Evolutionary conservation across 2,329 filamentous ascomycete genomes (phyloP).

Genomic region (Colletotrichum musae): DNA sequence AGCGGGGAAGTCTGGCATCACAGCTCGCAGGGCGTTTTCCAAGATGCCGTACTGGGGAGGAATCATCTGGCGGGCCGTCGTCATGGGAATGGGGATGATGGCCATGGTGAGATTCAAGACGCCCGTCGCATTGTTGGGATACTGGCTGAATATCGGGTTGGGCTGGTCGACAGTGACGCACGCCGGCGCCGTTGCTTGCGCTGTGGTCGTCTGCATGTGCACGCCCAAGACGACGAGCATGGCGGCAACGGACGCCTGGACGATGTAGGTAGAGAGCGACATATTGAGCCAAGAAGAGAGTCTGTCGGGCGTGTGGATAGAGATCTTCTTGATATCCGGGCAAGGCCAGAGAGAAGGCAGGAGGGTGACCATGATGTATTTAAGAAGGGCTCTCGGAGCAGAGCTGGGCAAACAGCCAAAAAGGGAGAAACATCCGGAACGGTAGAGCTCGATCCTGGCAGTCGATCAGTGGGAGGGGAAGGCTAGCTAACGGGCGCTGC

Average conservation of each 20-base stretch:
- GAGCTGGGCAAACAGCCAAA: slow-evolving; percentile 7
- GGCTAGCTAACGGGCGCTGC: neutral
- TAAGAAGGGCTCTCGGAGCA: slow-evolving; percentile 18
- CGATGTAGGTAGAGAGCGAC: slow-evolving; percentile 30
- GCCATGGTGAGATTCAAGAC: slow-evolving; percentile 68
- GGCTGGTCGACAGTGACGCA: slow-evolving; percentile 39
- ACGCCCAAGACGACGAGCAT: slow-evolving; percentile 32
- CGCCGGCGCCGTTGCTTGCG: slow-evolving; percentile 14
- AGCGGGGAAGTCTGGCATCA: slow-evolving; percentile 64
- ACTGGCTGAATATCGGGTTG: slow-evolving; percentile 63
- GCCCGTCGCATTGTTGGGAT: slow-evolving; percentile 64
- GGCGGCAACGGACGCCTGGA: slow-evolving; percentile 35
- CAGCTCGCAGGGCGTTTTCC: slow-evolving; percentile 60
- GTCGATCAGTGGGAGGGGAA: slow-evolving; percentile 19
- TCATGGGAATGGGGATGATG: slow-evolving; percentile 65
- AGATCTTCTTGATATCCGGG: slow-evolving; percentile 16
- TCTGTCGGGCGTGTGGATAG: slow-evolving; percentile 4
- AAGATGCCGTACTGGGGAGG: slow-evolving; percentile 65
- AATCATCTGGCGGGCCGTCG: slow-evolving; percentile 61
- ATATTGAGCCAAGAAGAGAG: slow-evolving; percentile 34
- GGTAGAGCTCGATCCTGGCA: slow-evolving; percentile 12
- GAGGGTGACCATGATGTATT: slow-evolving; percentile 32
- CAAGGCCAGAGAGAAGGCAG: slow-evolving; percentile 28
- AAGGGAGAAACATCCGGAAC: slow-evolving; percentile 29
- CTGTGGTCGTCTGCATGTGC: slow-evolving; percentile 31